Base-by-base conservation (phyloP, 192 early-diverging fungal genomes). In the Backusella tarrabulga region DNA sequence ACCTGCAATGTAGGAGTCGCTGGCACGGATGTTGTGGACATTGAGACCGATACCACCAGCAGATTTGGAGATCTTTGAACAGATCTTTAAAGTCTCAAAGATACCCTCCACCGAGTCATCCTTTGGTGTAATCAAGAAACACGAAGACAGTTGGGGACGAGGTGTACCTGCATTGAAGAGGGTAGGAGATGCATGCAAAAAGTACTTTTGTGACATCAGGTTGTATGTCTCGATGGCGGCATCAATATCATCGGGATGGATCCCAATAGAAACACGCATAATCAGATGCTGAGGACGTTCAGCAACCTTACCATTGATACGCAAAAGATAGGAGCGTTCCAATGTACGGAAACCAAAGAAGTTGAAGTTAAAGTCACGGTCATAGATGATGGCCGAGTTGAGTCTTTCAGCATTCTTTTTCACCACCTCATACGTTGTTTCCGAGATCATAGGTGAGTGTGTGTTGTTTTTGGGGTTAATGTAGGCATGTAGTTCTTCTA, bases 291-390 rank as follows among this genome's bases (percentile, higher is more conserved):
- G 98, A 21, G 98, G 98, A 41, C 98, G 85, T 85, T 99, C 97
- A 6, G 94, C 96, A 32, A 97, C 91, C 71, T 91, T 90, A 35
- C 92, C 91, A 79, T 95, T 91, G 84, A 98, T 93, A 71, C 90
- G 87, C 68, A 99, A 85, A 21, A 99, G 89, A 81, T 99, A 99
- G 44, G 93, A 95, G 40, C 98, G 91, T 87, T 99, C 98, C 12
- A 99, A 90, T 17, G 97, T 99, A 88, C 98, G 98, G 92, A 98
- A 98, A 7, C 98, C 98, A 92, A 99, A 99, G 88, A 91, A 99
- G 87, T 97, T 97, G 89, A 98, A 99, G 78, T 91, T 94, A 81
- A 96, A 98, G 82, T 99, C 98, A 78, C 96, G 93, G 80, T 98
- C 94, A 82, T 98, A 99, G 80, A 97, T 97, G 69, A 99, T 92